Base-by-base conservation (phyloP, 495 filamentous ascomycete species). In the Aspergillus affinis region DNA sequence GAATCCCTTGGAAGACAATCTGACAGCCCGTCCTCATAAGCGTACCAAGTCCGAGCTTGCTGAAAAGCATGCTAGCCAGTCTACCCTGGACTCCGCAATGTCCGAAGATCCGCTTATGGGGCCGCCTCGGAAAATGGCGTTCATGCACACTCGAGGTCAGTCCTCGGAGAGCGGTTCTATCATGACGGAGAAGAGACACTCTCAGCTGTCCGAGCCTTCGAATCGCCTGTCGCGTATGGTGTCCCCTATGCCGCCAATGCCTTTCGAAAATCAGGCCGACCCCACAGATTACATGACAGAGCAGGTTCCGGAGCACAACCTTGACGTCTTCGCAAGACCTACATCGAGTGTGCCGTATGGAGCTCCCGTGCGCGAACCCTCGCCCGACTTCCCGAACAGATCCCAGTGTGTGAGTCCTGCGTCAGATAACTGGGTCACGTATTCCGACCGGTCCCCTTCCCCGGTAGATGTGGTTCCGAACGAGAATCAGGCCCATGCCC, bases 1-100 rank as follows among this genome's bases (percentile, higher is more conserved):
- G 88, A 97, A 96, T 63, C 92, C 92, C 8, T 75, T 97, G 8
- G 92, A 96, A 66, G 86, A 89, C 63, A 88, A 94, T 64, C 73
- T 96, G 44, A 97, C 92, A 6, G 86, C 90, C 12, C 86, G 91
- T 17, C 81, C 86, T 30, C 86, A 85, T 59, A 92, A 90, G 75
- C 82, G 87, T 60, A 92, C 88, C 75, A 90, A 90, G 69, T 89
- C 88, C 0, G 87, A 88, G 6, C 73, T 89, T 5, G 79, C 80
- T 7, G 83, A 83, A 21, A 77, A 85, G 75, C 70, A 80, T 71
- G 61, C 76, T 66, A 73, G 83, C 68, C 65, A 74, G 54, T 74
- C 79, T 70, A 72, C 87, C 69, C 63, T 87, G 69, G 78, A 81
- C 48, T 84, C 79, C 17, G 65, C 76, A 18, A 82, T 74, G 58